These are phyloP conservation scores for Aspergillus indologenus DNA, from an alignment of 495 filamentous ascomycete genomes.

Conservation along the genomic window DNA sequence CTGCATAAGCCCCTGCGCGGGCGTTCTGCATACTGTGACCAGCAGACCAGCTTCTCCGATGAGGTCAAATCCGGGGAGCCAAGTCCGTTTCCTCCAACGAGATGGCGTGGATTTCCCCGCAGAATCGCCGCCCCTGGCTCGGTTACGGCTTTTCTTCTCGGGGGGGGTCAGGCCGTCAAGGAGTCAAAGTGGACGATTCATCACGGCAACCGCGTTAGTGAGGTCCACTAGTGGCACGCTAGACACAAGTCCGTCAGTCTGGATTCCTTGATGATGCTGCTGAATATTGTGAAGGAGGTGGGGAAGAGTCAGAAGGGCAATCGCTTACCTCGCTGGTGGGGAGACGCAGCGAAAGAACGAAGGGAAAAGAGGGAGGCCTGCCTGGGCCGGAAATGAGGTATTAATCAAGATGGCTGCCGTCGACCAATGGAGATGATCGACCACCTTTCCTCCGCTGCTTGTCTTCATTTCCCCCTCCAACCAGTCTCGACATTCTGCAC, in stretches of 20 bases:
- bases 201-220: not conserved
- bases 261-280: not conserved
- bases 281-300: not conserved
- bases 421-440: not conserved
- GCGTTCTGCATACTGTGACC: not conserved
- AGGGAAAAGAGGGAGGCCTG: not conserved
- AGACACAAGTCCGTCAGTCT: not conserved
- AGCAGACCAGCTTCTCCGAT: not conserved
- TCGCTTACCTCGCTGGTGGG: not conserved
- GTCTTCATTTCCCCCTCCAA: not conserved
- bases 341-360: not conserved
- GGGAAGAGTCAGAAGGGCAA: not conserved
- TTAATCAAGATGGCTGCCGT: not conserved
- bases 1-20: not conserved
- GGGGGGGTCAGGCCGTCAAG: not conserved
- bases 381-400: not conserved
- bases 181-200: not conserved
- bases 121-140: not conserved
- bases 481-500: not conserved
- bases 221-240: not conserved
- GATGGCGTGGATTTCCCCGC: not conserved
- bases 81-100: not conserved
- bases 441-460: not conserved
- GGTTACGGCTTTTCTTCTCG: not conserved
- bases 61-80: not conserved